A percentile compares a stretch with the other conserved stretches of the same genome.
Evolutionary conservation across 441 rosid genomes (phyloP).

Genomic region (Adansonia madagascariensis): DNA sequence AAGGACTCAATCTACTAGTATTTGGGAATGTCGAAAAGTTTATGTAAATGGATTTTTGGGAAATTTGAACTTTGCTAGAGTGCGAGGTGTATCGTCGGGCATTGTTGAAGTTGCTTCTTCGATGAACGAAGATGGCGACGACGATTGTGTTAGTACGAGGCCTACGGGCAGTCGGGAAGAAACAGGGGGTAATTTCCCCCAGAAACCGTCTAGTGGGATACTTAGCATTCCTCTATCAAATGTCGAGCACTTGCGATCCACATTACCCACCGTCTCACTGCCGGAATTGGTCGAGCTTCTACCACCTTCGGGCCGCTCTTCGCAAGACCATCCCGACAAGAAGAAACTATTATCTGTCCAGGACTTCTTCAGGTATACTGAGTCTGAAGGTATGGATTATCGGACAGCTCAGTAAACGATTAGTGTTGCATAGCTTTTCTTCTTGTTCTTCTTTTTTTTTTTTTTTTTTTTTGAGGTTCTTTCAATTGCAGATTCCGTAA

Average conservation of each 20-base stretch:
- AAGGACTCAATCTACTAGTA: constrained; percentile 35
- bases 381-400: constrained; percentile 80
- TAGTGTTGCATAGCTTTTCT: constrained; percentile 6
- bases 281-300: constrained; percentile 89
- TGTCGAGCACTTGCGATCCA: constrained; percentile 90
- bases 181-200: constrained; percentile 57
- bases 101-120: constrained; percentile 72
- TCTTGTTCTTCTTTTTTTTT: too few species aligned
- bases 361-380: constrained; percentile 98
- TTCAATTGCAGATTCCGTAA: neutral
- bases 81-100: constrained; percentile 83
- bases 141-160: constrained; percentile 44
- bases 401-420: neutral
- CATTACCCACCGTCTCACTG: constrained; percentile 81
- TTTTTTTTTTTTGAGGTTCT: too few species aligned
- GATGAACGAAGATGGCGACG: constrained; percentile 61
- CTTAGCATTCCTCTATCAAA: constrained; percentile 88
- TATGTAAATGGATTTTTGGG: constrained; percentile 83
- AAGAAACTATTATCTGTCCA: constrained; percentile 92
- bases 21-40: constrained; percentile 79
- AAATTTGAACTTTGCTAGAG: constrained; percentile 84
- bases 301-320: constrained; percentile 74
- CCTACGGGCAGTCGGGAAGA: constrained; percentile 61
- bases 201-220: constrained; percentile 76
- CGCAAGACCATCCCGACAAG: constrained; percentile 94